These are phyloP conservation scores for Aspergillus leporis DNA, from an alignment of 495 filamentous ascomycete genomes.

Conservation along the genomic window DNA sequence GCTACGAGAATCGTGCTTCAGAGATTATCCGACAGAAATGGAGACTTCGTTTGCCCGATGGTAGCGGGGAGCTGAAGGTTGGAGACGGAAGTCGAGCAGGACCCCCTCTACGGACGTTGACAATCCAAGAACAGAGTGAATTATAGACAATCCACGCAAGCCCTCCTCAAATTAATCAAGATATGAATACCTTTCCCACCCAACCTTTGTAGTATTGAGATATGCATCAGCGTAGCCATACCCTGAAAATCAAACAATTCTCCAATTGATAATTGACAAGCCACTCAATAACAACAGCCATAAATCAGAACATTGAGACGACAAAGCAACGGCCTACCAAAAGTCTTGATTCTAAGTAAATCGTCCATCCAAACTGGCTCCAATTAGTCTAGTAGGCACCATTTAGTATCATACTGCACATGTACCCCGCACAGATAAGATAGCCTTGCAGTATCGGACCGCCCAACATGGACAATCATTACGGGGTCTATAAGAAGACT, in stretches of 20 bases:
- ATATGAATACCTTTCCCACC: no score
- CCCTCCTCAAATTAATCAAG: background rate
- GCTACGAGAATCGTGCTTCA: background rate
- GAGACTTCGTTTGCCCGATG: background rate
- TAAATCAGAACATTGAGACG: no score
- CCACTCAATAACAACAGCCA: no score
- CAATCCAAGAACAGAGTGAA: background rate
- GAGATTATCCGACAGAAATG: background rate
- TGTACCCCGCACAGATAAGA: background rate
- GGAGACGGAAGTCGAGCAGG: conserved; percentile 1
- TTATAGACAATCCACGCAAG: background rate
- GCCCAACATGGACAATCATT: background rate
- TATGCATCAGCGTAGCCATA: no score
- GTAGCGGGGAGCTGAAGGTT: background rate
- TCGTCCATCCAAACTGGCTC: background rate
- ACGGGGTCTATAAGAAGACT: background rate
- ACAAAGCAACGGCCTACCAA: no score
- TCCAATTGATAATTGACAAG: no score
- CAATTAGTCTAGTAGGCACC: background rate
- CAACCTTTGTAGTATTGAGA: no score
- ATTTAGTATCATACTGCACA: background rate
- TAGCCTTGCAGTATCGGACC: background rate
- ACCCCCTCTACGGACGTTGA: background rate
- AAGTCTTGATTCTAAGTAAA: no score
- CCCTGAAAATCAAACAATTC: no score